These are phyloP conservation scores for Melampsora larici-populina DNA, from an alignment of 1,284 basidiomycete species.

Conservation along the genomic window DNA sequence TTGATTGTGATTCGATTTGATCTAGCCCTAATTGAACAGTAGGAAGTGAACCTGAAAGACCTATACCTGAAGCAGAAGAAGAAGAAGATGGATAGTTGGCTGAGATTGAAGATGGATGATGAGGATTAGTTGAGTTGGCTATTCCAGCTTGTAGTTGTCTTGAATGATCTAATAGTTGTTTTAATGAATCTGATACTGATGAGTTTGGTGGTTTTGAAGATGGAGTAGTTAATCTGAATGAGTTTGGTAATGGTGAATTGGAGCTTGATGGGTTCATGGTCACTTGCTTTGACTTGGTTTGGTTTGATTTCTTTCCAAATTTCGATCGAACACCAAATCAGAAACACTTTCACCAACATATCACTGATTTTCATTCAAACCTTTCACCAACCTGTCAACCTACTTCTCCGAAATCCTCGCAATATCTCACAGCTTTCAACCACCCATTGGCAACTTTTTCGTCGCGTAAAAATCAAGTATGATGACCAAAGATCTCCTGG, in stretches of 20 bases:
- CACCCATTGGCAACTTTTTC: too few species aligned
- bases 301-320: too few species aligned
- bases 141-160: conserved; percentile 47
- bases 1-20: conserved; percentile 83
- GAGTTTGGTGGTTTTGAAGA: conserved; percentile 24
- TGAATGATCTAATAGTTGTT: conserved; percentile 49
- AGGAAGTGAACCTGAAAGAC: conserved; percentile 58
- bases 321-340: too few species aligned
- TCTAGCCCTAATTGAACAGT: conserved; percentile 80
- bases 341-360: too few species aligned
- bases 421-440: too few species aligned
- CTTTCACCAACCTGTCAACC: too few species aligned
- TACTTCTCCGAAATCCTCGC: too few species aligned
- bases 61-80: too few species aligned
- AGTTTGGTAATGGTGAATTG: conserved; percentile 5
- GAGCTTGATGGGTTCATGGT: not conserved
- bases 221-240: conserved; percentile 40
- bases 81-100: conserved; percentile 55
- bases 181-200: conserved; percentile 32
- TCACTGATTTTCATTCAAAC: too few species aligned
- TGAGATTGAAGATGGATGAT: conserved; percentile 21
- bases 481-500: too few species aligned
- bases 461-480: too few species aligned
- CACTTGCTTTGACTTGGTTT: too few species aligned
- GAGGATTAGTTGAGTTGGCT: conserved; percentile 12